Base-by-base conservation (phyloP, 495 filamentous ascomycete species). In the Xylaria telfairii region DNA sequence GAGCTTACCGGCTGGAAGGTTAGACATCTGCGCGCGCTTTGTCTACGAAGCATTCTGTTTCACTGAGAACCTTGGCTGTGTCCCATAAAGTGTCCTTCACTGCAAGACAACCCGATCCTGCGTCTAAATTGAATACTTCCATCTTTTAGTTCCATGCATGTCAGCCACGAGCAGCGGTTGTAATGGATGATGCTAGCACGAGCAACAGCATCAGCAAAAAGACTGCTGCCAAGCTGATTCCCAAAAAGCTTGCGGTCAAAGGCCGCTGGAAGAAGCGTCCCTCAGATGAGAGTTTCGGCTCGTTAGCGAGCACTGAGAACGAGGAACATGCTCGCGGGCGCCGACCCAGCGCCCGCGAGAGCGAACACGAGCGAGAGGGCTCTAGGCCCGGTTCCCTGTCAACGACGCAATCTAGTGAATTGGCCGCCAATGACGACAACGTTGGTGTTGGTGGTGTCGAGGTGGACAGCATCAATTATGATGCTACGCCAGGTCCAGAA, bases 201-300 rank as follows among this genome's bases (percentile, higher is more conserved):
- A 53, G 81, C 75, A 83, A 67, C 51, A 69, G 68, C 62, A 69
- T 71, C 37, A 74, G 80, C 53, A 76, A 75, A 61, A 81, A 76
- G 73, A 78, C 81, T 8, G 78, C 87, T 53, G 81, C 76, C 42
- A 87, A 87, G 78, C 81, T 87, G 37, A 70, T 87, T 44, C 81
- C 83, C 37, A 85, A 82, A 73, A 76, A 78, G 53, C 75, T 88
- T 39, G 74, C 76, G 34, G 75, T 76, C 37, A 85, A 83, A 64
- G 78, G 81, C 30, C 81, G 82, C 54, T 82, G 81, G 72, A 86
- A 78, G 74, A 84, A 81, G 66, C 79, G 77, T 30, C 74, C 76
- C 72, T 76, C 80, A 67, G 71, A 75, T 71, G 76, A 82, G 72
- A 77, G 78, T 78, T 72, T 81, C 77, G 71, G 80, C 72, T 73